Percentiles rank a stretch among this genome's conserved stretches.
These are phyloP conservation scores for Cercophora newfieldiana DNA, from an alignment of 495 filamentous ascomycete species.

Conservation along the genomic window DNA sequence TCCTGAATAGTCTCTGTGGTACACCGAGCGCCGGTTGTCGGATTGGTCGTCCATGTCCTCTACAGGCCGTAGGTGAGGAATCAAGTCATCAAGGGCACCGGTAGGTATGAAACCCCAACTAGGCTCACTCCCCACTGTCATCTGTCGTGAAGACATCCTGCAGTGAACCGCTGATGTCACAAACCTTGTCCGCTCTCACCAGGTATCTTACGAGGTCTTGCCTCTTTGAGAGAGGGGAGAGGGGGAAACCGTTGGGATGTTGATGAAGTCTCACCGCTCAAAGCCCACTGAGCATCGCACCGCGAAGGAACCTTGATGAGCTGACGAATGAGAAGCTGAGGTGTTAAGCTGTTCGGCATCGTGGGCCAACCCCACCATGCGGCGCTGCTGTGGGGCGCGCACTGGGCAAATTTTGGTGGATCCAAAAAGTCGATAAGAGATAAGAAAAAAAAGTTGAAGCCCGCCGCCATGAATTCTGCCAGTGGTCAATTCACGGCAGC, in stretches of 20 bases:
- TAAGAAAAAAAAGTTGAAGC: constrained; percentile 10
- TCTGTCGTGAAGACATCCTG: too few relatives aligned
- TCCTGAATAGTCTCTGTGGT: neutral
- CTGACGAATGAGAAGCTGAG: too few relatives aligned
- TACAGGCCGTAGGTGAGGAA: neutral
- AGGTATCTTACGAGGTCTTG: too few relatives aligned
- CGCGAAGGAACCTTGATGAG: too few relatives aligned
- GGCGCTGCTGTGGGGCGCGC: neutral
- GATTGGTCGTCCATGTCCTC: neutral
- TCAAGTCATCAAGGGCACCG: too few relatives aligned
- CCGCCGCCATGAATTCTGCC: neutral
- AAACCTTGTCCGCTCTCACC: too few relatives aligned
- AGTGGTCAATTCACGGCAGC: neutral
- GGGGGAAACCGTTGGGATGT: too few relatives aligned
- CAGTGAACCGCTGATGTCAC: too few relatives aligned
- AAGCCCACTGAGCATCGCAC: too few relatives aligned
- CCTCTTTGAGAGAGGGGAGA: too few relatives aligned
- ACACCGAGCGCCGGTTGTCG: neutral
- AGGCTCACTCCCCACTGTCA: neutral
- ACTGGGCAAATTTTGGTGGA: neutral
- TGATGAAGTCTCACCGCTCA: too few relatives aligned
- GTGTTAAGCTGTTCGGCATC: too few relatives aligned
- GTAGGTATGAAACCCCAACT: neutral
- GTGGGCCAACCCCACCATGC: neutral
- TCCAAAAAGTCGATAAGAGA: neutral